Base-by-base conservation (phyloP, 805 yeast genomes). In the Candida oleophila region DNA sequence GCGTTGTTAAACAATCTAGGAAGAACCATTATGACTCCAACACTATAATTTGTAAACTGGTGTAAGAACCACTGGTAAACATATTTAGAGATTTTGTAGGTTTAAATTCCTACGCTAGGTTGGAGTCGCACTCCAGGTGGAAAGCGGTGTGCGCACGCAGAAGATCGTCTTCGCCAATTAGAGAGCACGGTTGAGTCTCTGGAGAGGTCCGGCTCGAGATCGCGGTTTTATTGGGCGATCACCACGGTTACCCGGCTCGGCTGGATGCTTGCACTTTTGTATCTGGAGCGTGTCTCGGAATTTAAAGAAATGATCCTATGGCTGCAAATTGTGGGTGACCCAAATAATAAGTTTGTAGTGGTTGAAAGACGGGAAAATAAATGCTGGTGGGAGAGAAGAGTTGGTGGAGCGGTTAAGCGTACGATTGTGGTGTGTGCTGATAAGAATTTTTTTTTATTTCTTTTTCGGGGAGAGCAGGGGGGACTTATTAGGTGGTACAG, bases 1-100 rank as follows among this genome's bases (percentile, higher is more conserved):
- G 79, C 68, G 59, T 69, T 57, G 71, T 72, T 71, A 63, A 72
- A 69, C 70, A 73, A 71, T 71, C 77, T 73, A 59, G 77, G 77
- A 68, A 76, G 78, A 73, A 78, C 82, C 83, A 79, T 79, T 43
- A 42, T 43, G 48, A 41, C 38, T 42, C 45, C 41, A 44, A 30
- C 48, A 28, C 46, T 37, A 43, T 44, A 30, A 42, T 34, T 41
- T 30, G 37, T 34, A 34, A 34, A 42, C 14, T 28, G 22, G n/a
- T 36, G 7, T 36, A 20, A 8, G 39, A 36, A 15, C 39, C 14
- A 16, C 21, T 11, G 30, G 30, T 25, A 25, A 36, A 22, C 15
- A 33, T 33, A 33, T 16, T 36, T 9, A 22, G 14, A 38, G 28
- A 20, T 21, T 38, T 38, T 38, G 43, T 22, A 41, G 43, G 28